phyloP scores from a whole-genome alignment of 1,139 yeast genomes.

The Yamadazyma membranifaciens region DNA sequence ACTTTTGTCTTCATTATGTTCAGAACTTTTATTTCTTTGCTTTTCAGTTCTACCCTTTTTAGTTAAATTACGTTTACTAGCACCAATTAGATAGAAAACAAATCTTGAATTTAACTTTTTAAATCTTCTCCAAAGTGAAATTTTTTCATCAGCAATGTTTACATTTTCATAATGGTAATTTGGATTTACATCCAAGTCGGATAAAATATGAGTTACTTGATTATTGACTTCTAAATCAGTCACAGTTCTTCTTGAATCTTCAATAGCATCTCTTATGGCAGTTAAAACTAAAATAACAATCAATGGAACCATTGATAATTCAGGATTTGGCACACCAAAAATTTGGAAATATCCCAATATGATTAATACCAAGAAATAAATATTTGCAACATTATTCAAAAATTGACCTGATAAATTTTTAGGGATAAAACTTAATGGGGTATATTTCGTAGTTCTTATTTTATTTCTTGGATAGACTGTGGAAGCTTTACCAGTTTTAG shows the following conservation, averaged over 20 bases:
- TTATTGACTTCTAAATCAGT: conserved; percentile 56
- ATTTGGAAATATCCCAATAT: conserved; percentile 53
- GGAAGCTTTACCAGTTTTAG: conserved; percentile 31
- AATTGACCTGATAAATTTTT: conserved; percentile 52
- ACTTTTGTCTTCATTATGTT: conserved; percentile 9
- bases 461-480: conserved; percentile 50
- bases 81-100: conserved; percentile 27
- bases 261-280: conserved; percentile 56
- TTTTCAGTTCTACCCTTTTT: conserved; percentile 39
- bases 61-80: conserved; percentile 31
- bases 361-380: conserved; percentile 50
- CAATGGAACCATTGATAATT: conserved; percentile 55
- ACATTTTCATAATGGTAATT: conserved; percentile 31
- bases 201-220: conserved; percentile 45
- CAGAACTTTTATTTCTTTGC: conserved; percentile 17
- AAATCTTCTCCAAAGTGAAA: conserved; percentile 59
- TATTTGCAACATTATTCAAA: conserved; percentile 51
- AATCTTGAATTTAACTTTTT: conserved; percentile 48
- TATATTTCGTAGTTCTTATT: conserved; percentile 59
- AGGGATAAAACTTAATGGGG: conserved; percentile 55
- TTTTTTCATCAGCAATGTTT: conserved; percentile 47
- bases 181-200: conserved; percentile 11
- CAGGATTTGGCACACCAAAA: conserved; percentile 59
- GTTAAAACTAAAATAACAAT: conserved; percentile 57
- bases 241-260: conserved; percentile 53